Conservation (phyloP, 805 yeast genomes). For the Starmerella davenportii region DNA sequence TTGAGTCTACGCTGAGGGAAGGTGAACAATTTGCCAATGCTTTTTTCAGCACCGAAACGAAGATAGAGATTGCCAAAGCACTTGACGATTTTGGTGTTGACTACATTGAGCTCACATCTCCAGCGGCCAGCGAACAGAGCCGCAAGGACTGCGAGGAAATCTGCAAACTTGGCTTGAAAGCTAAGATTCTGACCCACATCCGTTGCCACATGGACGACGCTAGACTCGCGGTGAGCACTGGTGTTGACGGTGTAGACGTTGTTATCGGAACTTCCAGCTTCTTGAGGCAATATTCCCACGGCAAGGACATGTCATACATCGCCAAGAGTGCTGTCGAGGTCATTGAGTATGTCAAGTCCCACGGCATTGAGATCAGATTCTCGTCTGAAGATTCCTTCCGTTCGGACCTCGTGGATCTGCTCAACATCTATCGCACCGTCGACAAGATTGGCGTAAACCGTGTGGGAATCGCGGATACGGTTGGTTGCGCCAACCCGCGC, state of each 20-base stretch:
- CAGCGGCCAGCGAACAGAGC: slow-evolving; percentile 92
- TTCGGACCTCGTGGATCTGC: slow-evolving; percentile 83
- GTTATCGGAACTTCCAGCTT: slow-evolving; percentile 95
- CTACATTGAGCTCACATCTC: slow-evolving; percentile 92
- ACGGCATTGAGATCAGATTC: slow-evolving; percentile 91
- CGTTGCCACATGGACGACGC: slow-evolving; percentile 99
- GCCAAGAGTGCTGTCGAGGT: slow-evolving; percentile 93
- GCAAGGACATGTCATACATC: slow-evolving; percentile 96
- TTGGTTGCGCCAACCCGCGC: slow-evolving; percentile 97
- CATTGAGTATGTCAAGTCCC: slow-evolving; percentile 88
- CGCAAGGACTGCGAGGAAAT: slow-evolving; percentile 92
- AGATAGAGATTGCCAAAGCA: slow-evolving; percentile 92
- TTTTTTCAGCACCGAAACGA: slow-evolving; percentile 82
- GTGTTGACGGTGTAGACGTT: slow-evolving; percentile 98
- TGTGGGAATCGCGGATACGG: slow-evolving; percentile 98
- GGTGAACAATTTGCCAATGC: slow-evolving; percentile 99
- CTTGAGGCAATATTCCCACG: slow-evolving; percentile 85
- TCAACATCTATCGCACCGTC: slow-evolving; percentile 90
- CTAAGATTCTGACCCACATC: slow-evolving; percentile 89
- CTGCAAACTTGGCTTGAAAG: slow-evolving; percentile 88
- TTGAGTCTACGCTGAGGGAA: slow-evolving; percentile 90
- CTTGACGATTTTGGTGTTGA: slow-evolving; percentile 96
- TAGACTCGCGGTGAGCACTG: slow-evolving; percentile 88
- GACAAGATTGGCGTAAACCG: slow-evolving; percentile 95
- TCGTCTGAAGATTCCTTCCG: slow-evolving; percentile 96